These are phyloP conservation scores for Lithocarpus polystachyus DNA, from an alignment of 306 rosid genomes.

Conservation along the genomic window DNA sequence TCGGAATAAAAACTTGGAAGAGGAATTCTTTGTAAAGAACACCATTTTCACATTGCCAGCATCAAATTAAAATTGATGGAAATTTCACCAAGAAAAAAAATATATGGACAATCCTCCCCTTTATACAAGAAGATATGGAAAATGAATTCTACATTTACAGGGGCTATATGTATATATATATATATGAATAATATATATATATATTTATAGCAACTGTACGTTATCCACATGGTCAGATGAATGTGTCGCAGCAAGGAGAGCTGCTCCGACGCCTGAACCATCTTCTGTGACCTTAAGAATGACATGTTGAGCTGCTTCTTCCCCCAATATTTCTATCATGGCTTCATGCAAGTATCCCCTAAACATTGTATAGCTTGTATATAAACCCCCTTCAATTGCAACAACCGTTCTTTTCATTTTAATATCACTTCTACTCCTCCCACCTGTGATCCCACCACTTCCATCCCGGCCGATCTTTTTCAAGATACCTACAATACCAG, in stretches of 20 bases:
- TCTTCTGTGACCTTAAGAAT: constrained; percentile 73
- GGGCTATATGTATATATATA: constrained; percentile 51
- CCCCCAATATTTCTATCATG: constrained; percentile 72
- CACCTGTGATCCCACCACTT: constrained; percentile 74
- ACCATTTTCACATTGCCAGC: constrained; percentile 22
- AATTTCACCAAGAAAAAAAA: constrained; percentile 42
- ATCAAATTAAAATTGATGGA: constrained; percentile 33
- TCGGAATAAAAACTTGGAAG: background rate
- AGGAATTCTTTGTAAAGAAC: constrained; percentile 12
- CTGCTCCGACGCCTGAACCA: constrained; percentile 86
- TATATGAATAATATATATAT: constrained; percentile 28
- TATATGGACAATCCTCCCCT: constrained; percentile 46
- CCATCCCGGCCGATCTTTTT: constrained; percentile 94
- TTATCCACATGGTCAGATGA: constrained; percentile 67
- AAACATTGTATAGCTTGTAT: constrained; percentile 63
- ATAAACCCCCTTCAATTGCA: constrained; percentile 80
- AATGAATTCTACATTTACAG: constrained; percentile 74
- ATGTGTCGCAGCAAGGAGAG: constrained; percentile 79
- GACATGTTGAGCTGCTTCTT: constrained; percentile 70
- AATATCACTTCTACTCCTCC: constrained; percentile 57
- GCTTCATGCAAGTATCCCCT: constrained; percentile 80
- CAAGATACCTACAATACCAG: constrained; percentile 81
- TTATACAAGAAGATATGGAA: constrained; percentile 58
- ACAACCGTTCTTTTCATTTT: constrained; percentile 70
- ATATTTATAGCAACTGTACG: constrained; percentile 60